phyloP scores from a whole-genome alignment of 73 alveolate species.

The Paramecium tetraurelia region DNA sequence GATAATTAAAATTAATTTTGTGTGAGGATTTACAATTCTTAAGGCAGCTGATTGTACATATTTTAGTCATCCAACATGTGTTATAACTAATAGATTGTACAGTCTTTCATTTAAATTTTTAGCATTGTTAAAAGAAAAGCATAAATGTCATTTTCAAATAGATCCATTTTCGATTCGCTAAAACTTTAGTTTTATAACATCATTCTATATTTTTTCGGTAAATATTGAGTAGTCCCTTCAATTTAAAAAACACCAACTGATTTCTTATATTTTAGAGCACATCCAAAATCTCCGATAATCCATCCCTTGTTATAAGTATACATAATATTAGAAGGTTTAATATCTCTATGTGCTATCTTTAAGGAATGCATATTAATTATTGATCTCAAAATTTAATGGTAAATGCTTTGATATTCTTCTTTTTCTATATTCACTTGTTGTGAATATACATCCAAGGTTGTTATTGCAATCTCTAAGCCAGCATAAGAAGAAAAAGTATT shows the following conservation, averaged over 20 bases:
- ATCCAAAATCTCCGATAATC: neutral
- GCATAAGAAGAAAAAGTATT: neutral
- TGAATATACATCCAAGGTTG: neutral
- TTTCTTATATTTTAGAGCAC: neutral
- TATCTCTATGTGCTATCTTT: constrained; percentile 80
- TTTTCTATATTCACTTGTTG: neutral
- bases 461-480: neutral
- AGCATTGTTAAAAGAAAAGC: neutral
- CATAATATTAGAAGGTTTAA: constrained; percentile 78
- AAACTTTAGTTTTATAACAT: neutral
- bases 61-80: neutral
- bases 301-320: neutral
- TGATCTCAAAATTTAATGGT: neutral
- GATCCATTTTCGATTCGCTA: neutral
- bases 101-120: neutral
- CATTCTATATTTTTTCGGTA: neutral
- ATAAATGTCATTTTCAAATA: neutral
- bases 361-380: constrained; percentile 65
- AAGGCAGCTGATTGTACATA: neutral
- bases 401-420: neutral
- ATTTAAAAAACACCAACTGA: neutral
- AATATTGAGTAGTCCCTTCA: neutral
- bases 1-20: neutral
- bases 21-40: neutral
- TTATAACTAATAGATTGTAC: neutral